Base-by-base conservation (phyloP, 345 rosid genomes). In the Citrus medica region DNA sequence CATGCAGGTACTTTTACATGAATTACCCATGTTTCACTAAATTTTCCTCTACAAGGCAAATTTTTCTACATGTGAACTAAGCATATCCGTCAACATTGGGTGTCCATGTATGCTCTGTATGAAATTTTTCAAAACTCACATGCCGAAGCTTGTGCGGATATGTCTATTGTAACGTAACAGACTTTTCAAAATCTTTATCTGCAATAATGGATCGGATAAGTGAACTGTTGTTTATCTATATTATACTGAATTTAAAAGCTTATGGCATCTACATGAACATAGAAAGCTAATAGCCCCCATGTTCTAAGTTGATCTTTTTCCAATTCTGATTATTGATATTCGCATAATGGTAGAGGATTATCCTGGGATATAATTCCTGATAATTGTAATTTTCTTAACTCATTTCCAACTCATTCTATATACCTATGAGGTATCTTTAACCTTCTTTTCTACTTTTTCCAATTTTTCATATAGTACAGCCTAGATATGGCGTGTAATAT, bases 1-100 rank as follows among this genome's bases (percentile, higher is more conserved):
- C 91, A 82, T 91, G 99, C 97, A 92, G 99, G 98, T 93, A 79
- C 35, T 28, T 67, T 22, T 67, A 37, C 37, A 48, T 40, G 40
- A 58, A 60, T 53, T 58, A 17, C 8, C 65, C 28, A 35, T 22
- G 42, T 71, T 24, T 30, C 27, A 22, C 58, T 3, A 55, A 33
- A 69, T 16, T 46, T 25, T 8, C 35, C 13, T 24, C n/a, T 69
- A 6, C 7, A 21, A 21, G 61, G 32, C 5, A 46, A 27, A 27
- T 46, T 22, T 67, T 6, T 13, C 22, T 51, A 28, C 22, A 14
- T 55, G 75, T 33, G 28, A 40, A 56, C 64, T 32, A 32, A 56
- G 64, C 46, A 19, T 13, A 35, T 24, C 38, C 56, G 9, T 69
- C 48, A 27, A 62, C 25, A 13, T 51, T 76, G 35, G 46, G 59